Base-by-base conservation (phyloP, 1,284 basidiomycete genomes). In the Chalciporus sp. region DNA sequence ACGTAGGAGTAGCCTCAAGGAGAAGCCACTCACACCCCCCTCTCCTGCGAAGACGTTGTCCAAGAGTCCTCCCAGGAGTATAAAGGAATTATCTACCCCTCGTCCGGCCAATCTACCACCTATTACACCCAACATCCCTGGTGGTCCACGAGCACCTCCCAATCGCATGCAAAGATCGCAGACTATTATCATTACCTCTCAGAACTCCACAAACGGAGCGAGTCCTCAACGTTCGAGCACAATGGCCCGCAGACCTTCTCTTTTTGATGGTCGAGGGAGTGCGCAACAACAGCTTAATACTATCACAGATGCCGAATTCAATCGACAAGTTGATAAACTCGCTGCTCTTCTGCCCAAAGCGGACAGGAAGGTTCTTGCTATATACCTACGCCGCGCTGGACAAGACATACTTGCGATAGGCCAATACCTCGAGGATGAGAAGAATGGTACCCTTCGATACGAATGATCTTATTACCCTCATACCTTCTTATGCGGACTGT, bases 341-440 rank as follows among this genome's bases (percentile, higher is more conserved):
- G 76, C 79, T 2, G 85, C 88, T 60, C 72, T 94, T 35, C 72
- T 94, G 28, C 92, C 92, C 14, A 83, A 90, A 63, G 91, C 87
- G 23, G 86, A 94, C 57, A 80, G 82, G 49, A 72, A 72, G 9
- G 74, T 92, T 4, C 76, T 94, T 28, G 84, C 86, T 55, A 80
- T 81, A 8, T 95, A 95, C 72, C 70, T 94, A 49, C 78, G 79
- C 28, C 79, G 86, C 23, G 76, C 89, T 14, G 88, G 91, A 7
- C 85, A 90, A 63, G 88, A 92, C 69, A 88, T 92, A 52, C 72
- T 88, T 43, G 92, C 92, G 7, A 91, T 95, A 63, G 89, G 91
- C 19, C 88, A 90, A 64, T 95, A 93, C 69, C 74, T 95, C 28
- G 92, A 94, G 61, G 92, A 95, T 62, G 90, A 94, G 70, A 88